phyloP scores from a whole-genome alignment of 2,329 filamentous ascomycete species.

The Periconia digitata region DNA sequence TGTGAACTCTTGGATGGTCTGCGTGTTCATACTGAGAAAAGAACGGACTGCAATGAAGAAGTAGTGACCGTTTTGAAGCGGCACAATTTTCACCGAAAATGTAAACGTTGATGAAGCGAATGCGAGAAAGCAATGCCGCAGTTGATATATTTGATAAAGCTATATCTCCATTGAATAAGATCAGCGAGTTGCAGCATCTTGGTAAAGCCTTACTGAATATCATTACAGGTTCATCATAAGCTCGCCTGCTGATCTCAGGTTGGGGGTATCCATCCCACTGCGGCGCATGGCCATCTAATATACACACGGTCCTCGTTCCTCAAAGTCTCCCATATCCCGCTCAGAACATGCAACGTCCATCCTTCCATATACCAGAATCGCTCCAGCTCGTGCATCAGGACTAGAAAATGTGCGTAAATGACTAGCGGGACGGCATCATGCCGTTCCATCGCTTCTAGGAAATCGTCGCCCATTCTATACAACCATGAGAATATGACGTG shows the following conservation, averaged over 20 bases:
- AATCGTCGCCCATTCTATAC: constrained; percentile 25
- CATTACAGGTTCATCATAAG: too few species aligned
- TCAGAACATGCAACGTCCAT: constrained; percentile 31
- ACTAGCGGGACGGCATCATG: constrained; percentile 23
- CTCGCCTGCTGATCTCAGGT: not conserved
- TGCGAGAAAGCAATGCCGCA: too few species aligned
- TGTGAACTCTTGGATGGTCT: too few species aligned
- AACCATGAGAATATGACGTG: constrained; percentile 29
- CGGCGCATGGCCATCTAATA: constrained; percentile 27
- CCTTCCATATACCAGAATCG: constrained; percentile 35
- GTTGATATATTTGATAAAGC: too few species aligned
- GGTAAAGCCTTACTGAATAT: not conserved
- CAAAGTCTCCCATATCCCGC: constrained; percentile 24
- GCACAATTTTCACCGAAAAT: too few species aligned
- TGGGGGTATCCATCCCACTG: constrained; percentile 26
- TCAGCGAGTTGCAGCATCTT: too few species aligned
- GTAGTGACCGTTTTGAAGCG: too few species aligned
- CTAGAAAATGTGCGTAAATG: constrained; percentile 29
- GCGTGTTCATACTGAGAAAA: too few species aligned
- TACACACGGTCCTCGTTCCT: constrained; percentile 21
- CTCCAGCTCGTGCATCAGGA: constrained; percentile 29
- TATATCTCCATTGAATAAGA: too few species aligned
- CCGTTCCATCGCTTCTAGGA: constrained; percentile 24
- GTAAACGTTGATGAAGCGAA: too few species aligned
- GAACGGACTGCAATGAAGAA: too few species aligned